These are phyloP conservation scores for Paraphaeosphaeria minitans DNA, from an alignment of 2,329 filamentous ascomycete genomes.

Conservation along the genomic window DNA sequence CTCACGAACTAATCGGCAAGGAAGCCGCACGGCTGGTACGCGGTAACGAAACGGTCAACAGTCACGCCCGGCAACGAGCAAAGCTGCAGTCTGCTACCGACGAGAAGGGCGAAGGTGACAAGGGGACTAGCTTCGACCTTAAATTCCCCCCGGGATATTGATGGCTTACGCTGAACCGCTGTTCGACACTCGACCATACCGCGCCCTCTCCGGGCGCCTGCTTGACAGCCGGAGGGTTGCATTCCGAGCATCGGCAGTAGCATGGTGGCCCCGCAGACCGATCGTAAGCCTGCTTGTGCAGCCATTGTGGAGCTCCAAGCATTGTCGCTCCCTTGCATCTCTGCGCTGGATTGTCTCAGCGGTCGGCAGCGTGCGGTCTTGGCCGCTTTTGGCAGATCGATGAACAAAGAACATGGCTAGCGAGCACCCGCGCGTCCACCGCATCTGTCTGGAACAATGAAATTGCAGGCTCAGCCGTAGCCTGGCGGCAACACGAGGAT, in stretches of 20 bases:
- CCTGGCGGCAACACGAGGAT: slow-evolving; percentile 30
- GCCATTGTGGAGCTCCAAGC: slow-evolving; percentile 27
- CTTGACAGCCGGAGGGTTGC: slow-evolving; percentile 19
- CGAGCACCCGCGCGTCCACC: slow-evolving; percentile 32
- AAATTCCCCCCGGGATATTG: slow-evolving; percentile 43
- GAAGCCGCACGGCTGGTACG: slow-evolving; percentile 42
- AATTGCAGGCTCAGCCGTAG: slow-evolving; percentile 36
- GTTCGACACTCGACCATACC: slow-evolving; percentile 19
- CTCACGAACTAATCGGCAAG: slow-evolving; percentile 43
- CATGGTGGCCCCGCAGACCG: slow-evolving; percentile 24
- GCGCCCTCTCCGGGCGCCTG: slow-evolving; percentile 3
- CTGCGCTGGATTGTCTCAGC: slow-evolving; percentile 42
- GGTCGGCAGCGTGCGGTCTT: slow-evolving; percentile 32
- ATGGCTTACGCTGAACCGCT: slow-evolving; percentile 16
- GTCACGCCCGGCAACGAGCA: slow-evolving; percentile 25
- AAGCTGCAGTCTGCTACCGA: slow-evolving; percentile 19
- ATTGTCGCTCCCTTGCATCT: slow-evolving; percentile 46
- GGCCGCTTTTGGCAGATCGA: slow-evolving; percentile 36
- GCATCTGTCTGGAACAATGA: slow-evolving; percentile 44
- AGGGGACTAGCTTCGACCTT: slow-evolving; percentile 29
- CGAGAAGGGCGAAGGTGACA: slow-evolving; percentile 21
- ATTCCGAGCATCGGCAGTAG: slow-evolving; percentile 22
- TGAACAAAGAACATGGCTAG: slow-evolving; percentile 44
- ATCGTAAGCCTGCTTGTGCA: slow-evolving; percentile 18
- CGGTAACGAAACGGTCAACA: slow-evolving; percentile 39